These are phyloP conservation scores for Yarrowia bubula DNA, from an alignment of 805 yeast genomes.

Conservation along the genomic window DNA sequence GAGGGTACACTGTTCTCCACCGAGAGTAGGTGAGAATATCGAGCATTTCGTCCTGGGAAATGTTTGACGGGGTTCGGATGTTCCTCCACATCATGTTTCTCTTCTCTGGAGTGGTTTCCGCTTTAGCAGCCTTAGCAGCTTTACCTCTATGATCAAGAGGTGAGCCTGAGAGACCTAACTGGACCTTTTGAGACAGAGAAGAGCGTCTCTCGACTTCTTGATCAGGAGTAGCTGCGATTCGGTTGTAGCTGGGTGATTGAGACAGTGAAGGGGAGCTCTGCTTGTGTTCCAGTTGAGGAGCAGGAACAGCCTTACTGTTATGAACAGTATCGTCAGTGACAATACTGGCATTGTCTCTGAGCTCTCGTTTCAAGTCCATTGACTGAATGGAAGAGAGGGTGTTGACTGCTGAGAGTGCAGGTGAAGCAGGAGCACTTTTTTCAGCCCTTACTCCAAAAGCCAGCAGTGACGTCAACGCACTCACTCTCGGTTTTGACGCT, in stretches of 20 bases:
- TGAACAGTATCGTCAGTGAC: conserved; percentile 10
- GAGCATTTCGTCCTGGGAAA: conserved; percentile 53
- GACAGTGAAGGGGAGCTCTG: neutral
- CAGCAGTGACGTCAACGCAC: neutral
- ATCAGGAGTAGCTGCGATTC: conserved; percentile 1
- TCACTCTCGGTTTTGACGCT: conserved; percentile 9
- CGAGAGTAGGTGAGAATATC: conserved; percentile 67
- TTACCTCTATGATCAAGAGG: conserved; percentile 1
- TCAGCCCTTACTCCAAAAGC: conserved; percentile 13
- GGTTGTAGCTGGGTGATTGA: neutral
- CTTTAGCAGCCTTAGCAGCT: neutral
- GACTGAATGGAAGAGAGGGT: conserved; percentile 3
- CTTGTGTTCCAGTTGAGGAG: neutral
- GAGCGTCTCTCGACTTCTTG: neutral
- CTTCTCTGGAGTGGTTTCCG: conserved; percentile 3
- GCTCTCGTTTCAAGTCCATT: neutral
- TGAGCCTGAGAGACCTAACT: neutral
- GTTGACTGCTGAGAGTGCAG: conserved; percentile 6
- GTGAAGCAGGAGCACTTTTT: conserved; percentile 17
- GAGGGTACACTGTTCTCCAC: conserved; percentile 90
- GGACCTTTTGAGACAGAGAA: neutral
- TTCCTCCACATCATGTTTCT: conserved; percentile 55
- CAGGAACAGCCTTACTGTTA: neutral
- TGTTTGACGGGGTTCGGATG: conserved; percentile 74
- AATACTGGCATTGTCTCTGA: neutral